Evolutionary conservation across 2,329 filamentous ascomycete genomes (phyloP), one percentile per base, ranked within the genome.

Genomic region (Trichoderma hamatum): DNA sequence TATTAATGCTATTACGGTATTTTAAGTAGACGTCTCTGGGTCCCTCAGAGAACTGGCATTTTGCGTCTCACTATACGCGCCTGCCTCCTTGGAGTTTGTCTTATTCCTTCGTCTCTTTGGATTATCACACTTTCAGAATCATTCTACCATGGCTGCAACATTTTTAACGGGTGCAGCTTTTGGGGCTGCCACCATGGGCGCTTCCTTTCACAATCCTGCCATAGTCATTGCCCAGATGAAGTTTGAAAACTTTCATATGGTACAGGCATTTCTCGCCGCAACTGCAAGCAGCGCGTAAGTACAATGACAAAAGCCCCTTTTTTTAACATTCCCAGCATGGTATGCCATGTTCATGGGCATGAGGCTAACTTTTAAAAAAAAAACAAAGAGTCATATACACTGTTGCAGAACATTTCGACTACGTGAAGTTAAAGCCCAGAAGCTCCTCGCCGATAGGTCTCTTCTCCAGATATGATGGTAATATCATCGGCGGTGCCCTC

Each of bases 181-280:
- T 72, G 90, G 90, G 58, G 85, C 85, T 13, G 86, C 88, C 67
- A 82, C 91, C 54, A 82, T 86, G 36, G 84, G 83, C 3, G 83
- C 89, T 1, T 89, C 88, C 34, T 86, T 91, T 68, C 86, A 86
- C 73, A 80, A 85, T 46, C 89, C 89, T 0, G 80, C 83, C 0
- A 82, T 89, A 58, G 89, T 92, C 72, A 77, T 87, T 68, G 79
- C 82, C 10, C 90, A 92, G 79, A 84, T 92, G 79, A 82, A 81
- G 28, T 80, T 90, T 56, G 78, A 84, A 59, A 84, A 89, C 74
- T 90, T 86, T 78, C 88, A 89, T 75, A 91, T 92, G 89, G 75
- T 89, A 34, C 85, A 90, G 77, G 83, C 84, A 11, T 91, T 92
- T 73, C 78, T 91, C 4, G 83, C 86, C 1, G 90, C 89, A 3